These are phyloP conservation scores for Ophiostoma perfectum DNA, from an alignment of 2,329 filamentous ascomycete species.

Conservation along the genomic window DNA sequence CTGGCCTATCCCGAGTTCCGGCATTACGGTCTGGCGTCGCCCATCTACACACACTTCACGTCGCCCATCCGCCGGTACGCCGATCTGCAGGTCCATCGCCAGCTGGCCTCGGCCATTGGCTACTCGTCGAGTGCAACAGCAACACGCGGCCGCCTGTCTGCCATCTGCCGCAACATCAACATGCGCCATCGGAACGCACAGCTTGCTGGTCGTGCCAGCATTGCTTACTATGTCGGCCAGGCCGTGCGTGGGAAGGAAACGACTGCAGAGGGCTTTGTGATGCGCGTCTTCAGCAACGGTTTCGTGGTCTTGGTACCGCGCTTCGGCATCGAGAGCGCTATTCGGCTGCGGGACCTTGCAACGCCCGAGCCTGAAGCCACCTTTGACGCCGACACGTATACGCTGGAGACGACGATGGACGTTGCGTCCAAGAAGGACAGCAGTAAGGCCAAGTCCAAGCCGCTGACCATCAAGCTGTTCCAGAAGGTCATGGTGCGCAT, in stretches of 20 bases:
- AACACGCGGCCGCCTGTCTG: conserved; percentile 78
- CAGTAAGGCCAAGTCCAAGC: conserved; percentile 38
- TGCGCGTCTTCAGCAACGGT: conserved; percentile 96
- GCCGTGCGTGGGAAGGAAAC: conserved; percentile 72
- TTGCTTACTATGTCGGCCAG: conserved; percentile 97
- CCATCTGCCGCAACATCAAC: conserved; percentile 97
- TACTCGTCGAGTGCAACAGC: conserved; percentile 85
- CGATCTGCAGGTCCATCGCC: conserved; percentile 71
- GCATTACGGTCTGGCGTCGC: conserved; percentile 91
- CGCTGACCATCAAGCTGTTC: conserved; percentile 73
- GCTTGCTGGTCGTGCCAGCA: conserved; percentile 85
- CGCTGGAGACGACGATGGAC: conserved; percentile 49
- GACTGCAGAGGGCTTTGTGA: conserved; percentile 76
- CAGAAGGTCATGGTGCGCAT: conserved; percentile 86
- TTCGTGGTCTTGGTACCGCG: conserved; percentile 93
- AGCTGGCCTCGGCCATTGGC: conserved; percentile 90
- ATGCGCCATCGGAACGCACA: conserved; percentile 95
- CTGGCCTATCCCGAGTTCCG: conserved; percentile 91
- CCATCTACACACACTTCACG: conserved; percentile 99
- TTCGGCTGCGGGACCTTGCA: conserved; percentile 77
- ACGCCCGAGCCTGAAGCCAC: conserved; percentile 66
- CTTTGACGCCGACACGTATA: conserved; percentile 83
- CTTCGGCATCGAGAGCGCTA: conserved; percentile 91
- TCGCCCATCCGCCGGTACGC: conserved; percentile 95
- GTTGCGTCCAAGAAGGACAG: background rate